phyloP scores from a whole-genome alignment of 2,329 filamentous ascomycete species.

The Fusarium lyarnte region DNA sequence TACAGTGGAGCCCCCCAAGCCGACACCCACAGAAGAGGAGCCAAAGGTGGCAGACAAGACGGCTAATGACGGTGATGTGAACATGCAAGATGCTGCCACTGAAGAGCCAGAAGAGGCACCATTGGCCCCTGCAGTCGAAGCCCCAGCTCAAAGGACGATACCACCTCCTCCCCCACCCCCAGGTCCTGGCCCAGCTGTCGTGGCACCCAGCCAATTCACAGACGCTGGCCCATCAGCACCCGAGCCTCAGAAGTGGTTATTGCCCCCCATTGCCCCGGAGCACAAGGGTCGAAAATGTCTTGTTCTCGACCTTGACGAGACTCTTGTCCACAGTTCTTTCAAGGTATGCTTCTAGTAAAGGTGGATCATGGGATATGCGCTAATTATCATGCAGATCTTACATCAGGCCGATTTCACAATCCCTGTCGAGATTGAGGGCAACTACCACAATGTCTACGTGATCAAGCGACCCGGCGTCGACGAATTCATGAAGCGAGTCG shows the following conservation, averaged over 20 bases:
- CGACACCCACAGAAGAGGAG: conserved; percentile 39
- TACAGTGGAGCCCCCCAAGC: conserved; percentile 56
- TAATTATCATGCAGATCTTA: conserved; percentile 72
- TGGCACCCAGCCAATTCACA: conserved; percentile 50
- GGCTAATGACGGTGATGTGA: conserved; percentile 68
- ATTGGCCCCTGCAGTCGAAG: conserved; percentile 51
- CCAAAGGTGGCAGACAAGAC: conserved; percentile 47
- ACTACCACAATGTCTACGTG: conserved; percentile 99
- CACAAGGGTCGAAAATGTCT: conserved; percentile 91
- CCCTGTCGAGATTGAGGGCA: conserved; percentile 97
- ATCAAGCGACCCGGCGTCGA: conserved; percentile 99
- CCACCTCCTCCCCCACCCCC: conserved; percentile 62
- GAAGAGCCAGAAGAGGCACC: conserved; percentile 59
- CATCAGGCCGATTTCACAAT: conserved; percentile 99
- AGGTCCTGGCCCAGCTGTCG: conserved; percentile 54
- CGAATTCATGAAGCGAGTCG: conserved; percentile 98
- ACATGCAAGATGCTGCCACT: conserved; percentile 72
- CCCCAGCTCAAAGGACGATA: conserved; percentile 46
- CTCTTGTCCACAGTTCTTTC: conserved; percentile 97
- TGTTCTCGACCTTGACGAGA: conserved; percentile 95
- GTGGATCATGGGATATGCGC: conserved; percentile 7
- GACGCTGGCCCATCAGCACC: conserved; percentile 57
- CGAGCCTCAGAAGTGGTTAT: conserved; percentile 69
- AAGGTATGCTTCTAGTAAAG: conserved; percentile 69
- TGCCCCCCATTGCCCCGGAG: conserved; percentile 83